These are phyloP conservation scores for Boletales sp. DNA, from an alignment of 768 basidiomycete genomes.

Conservation along the genomic window DNA sequence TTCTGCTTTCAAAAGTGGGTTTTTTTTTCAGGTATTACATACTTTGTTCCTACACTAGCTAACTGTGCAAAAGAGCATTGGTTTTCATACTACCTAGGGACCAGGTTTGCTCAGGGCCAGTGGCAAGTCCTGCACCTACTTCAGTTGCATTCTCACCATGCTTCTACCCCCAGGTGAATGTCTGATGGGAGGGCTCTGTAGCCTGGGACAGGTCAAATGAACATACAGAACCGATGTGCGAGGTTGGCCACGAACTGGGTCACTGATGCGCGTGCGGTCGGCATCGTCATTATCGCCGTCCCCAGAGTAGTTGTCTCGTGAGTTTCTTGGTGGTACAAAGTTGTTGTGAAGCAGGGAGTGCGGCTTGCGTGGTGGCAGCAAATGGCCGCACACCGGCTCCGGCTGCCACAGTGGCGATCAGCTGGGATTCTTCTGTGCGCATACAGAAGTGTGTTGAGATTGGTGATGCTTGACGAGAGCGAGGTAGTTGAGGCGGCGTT, in stretches of 20 bases:
- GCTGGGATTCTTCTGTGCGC: conserved; percentile 3
- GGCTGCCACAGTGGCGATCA: conserved; percentile 32
- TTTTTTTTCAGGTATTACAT: too few relatives aligned
- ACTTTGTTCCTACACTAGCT: too few relatives aligned
- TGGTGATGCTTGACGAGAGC: conserved; percentile 30
- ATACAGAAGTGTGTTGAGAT: conserved; percentile 22
- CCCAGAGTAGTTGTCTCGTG: conserved; percentile 45
- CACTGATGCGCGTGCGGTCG: conserved; percentile 62
- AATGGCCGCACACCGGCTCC: conserved; percentile 41
- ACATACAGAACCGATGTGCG: conserved; percentile 67
- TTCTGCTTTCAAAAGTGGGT: too few relatives aligned
- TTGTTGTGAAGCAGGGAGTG: conserved; percentile 72
- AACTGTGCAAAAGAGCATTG: too few relatives aligned
- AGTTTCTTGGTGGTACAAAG: conserved; percentile 45
- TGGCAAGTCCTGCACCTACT: conserved; percentile 74
- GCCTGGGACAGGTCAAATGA: conserved; percentile 51
- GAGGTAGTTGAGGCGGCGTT: conserved; percentile 32
- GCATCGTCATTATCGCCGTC: conserved; percentile 41
- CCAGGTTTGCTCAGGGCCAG: too few relatives aligned
- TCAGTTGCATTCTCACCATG: conserved; percentile 69
- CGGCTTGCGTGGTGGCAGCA: conserved; percentile 42
- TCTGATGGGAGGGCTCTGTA: conserved; percentile 56
- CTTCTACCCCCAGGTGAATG: conserved; percentile 79
- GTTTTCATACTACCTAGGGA: too few relatives aligned
- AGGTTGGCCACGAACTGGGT: conserved; percentile 71